Conservation (phyloP, 1,139 yeast genomes). For the Kurtzmaniella natalensis region DNA sequence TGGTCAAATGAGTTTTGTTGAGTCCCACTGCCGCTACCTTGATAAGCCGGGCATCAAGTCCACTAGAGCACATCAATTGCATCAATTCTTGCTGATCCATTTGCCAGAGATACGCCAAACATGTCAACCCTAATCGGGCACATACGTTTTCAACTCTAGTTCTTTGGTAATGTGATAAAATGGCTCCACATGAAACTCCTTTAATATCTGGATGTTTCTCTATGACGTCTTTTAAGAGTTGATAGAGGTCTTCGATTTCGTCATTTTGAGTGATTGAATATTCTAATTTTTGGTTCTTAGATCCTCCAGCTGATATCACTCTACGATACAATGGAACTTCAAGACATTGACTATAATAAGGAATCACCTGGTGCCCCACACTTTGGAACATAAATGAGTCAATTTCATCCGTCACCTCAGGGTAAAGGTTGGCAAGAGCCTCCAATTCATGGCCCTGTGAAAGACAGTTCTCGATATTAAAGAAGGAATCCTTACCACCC, state of each 20-base stretch:
- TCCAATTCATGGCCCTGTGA: slow-evolving; percentile 77
- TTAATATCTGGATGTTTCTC: slow-evolving; percentile 63
- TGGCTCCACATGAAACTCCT: slow-evolving; percentile 95
- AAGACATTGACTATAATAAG: slow-evolving; percentile 61
- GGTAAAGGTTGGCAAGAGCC: slow-evolving; percentile 82
- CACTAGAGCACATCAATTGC: slow-evolving; percentile 72
- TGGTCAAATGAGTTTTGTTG: slow-evolving; percentile 60
- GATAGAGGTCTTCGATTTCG: slow-evolving; percentile 79
- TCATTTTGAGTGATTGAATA: slow-evolving; percentile 63
- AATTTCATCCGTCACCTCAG: slow-evolving; percentile 59
- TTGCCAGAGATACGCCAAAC: slow-evolving; percentile 85
- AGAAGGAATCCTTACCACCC: slow-evolving; percentile 96
- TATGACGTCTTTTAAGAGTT: slow-evolving; percentile 45
- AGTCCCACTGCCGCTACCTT: slow-evolving; percentile 94
- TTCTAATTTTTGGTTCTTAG: slow-evolving; percentile 65
- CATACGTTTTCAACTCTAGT: slow-evolving; percentile 93
- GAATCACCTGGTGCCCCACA: slow-evolving; percentile 85
- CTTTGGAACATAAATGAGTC: slow-evolving; percentile 98
- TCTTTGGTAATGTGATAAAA: slow-evolving; percentile 86
- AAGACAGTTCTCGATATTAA: slow-evolving; percentile 78
- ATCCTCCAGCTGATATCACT: slow-evolving; percentile 52
- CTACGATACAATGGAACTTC: slow-evolving; percentile 77
- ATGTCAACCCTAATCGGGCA: slow-evolving; percentile 58
- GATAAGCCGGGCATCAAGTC: slow-evolving; percentile 77
- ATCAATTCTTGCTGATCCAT: slow-evolving; percentile 73